Conservation (phyloP, 306 rosid species). For the Cucumis melo region DNA sequence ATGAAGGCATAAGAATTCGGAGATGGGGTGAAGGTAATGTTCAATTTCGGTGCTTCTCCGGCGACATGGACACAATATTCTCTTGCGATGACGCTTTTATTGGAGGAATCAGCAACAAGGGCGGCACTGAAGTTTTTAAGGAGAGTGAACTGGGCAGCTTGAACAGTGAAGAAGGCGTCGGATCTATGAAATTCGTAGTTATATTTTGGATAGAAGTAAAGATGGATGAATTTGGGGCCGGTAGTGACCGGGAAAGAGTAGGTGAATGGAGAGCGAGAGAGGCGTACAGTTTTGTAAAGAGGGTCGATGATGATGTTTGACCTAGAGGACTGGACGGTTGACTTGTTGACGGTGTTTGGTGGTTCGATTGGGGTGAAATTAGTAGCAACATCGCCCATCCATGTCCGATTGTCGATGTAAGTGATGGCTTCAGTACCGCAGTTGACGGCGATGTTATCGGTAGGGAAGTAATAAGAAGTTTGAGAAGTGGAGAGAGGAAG, state of each 20-base stretch:
- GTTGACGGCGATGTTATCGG: not conserved
- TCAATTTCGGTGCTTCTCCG: conserved; percentile 9
- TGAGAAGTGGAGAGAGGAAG: not conserved
- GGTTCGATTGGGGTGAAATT: not conserved
- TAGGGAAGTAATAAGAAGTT: not conserved
- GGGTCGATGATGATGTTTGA: not conserved
- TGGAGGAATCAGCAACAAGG: conserved; percentile 11
- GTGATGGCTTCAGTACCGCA: conserved; percentile 2
- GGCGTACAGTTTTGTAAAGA: conserved; percentile 10
- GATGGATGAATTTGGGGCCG: conserved; percentile 37
- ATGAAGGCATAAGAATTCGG: conserved; percentile 34
- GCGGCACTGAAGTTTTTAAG: conserved; percentile 31
- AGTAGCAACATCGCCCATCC: conserved; percentile 15
- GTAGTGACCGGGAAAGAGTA: conserved; percentile 26
- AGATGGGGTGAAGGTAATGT: conserved; percentile 30
- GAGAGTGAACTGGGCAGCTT: conserved; percentile 31
- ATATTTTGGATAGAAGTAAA: conserved; percentile 26
- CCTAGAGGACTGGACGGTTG: not conserved
- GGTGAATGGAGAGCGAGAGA: conserved; percentile 25
- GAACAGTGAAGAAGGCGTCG: conserved; percentile 37
- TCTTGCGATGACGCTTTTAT: not conserved
- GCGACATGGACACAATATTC: conserved; percentile 36
- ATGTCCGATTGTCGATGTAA: not conserved
- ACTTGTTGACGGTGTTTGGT: not conserved
- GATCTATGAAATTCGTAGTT: not conserved